Conservation (phyloP, 2,329 filamentous ascomycete species). For the Byssochlamys sp. region DNA sequence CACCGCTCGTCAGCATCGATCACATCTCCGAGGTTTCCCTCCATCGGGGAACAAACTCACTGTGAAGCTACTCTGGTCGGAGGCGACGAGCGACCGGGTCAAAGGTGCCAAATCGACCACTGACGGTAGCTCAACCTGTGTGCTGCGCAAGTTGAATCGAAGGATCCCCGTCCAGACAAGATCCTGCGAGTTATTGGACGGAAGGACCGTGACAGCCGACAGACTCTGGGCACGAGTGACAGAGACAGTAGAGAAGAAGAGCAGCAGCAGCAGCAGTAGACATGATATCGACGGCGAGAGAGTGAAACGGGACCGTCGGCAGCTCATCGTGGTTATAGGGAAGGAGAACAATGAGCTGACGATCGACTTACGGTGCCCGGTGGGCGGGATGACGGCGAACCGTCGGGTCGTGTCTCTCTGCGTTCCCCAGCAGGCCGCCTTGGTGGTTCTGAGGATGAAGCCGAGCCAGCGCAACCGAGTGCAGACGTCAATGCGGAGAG, state of each 20-base stretch:
- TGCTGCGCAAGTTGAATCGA: constrained; percentile 16
- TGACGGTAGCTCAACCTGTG: constrained; percentile 11
- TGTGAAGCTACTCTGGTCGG: constrained; percentile 11
- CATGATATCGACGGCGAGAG: background rate
- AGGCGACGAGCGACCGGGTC: constrained; percentile 13
- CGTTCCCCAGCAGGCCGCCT: background rate
- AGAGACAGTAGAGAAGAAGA: constrained; percentile 6
- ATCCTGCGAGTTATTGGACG: constrained; percentile 22
- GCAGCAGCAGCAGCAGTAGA: constrained; percentile 5
- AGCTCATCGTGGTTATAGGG: background rate
- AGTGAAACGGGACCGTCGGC: background rate
- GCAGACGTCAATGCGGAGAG: background rate
- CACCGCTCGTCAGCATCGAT: constrained; percentile 4
- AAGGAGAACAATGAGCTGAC: background rate
- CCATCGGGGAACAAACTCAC: constrained; percentile 10
- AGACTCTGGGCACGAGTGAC: constrained; percentile 6
- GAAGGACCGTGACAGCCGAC: constrained; percentile 14
- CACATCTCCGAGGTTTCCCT: background rate
- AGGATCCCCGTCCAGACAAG: constrained; percentile 11
- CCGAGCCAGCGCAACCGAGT: background rate
- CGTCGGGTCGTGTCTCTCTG: background rate
- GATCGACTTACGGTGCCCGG: background rate
- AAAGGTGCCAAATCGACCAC: constrained; percentile 17
- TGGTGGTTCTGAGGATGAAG: background rate
- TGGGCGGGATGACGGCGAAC: background rate